Evolutionary conservation across 2,329 filamentous ascomycete genomes (phyloP).

Genomic region (Teratosphaeria viscida): DNA sequence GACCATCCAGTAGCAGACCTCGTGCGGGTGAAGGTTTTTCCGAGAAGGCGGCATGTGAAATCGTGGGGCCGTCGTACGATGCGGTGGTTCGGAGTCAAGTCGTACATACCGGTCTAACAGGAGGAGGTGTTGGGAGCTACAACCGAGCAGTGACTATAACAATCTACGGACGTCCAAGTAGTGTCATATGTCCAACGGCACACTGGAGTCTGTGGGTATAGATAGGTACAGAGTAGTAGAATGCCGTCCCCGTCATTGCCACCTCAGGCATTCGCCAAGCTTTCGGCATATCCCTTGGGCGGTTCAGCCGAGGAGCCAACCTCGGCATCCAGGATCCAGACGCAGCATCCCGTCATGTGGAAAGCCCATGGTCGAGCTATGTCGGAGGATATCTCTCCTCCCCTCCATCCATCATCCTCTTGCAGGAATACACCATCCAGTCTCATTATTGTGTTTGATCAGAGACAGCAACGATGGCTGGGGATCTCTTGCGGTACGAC

Average conservation of each 20-base stretch:
- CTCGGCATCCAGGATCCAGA: neutral
- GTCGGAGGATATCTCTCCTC: neutral
- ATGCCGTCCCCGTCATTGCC: neutral
- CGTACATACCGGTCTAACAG: too few relatives aligned
- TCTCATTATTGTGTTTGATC: neutral
- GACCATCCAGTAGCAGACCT: too few relatives aligned
- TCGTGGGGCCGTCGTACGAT: neutral
- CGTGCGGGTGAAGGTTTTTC: neutral
- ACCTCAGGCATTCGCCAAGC: neutral
- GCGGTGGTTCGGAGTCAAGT: neutral
- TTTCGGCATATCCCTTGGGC: neutral
- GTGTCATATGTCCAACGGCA: neutral
- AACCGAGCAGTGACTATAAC: too few relatives aligned
- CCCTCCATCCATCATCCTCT: neutral
- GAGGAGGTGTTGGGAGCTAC: too few relatives aligned
- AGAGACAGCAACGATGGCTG: slow-evolving; percentile 38
- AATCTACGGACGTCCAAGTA: too few relatives aligned
- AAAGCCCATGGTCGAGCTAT: neutral
- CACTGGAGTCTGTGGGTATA: neutral
- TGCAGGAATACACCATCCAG: neutral
- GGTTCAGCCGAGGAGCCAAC: neutral
- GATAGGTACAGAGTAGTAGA: neutral
- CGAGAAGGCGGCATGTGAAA: neutral
- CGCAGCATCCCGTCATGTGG: neutral
- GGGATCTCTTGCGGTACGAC: slow-evolving; percentile 66